Conservation (phyloP, 2,329 filamentous ascomycete species). For the Cladosporium oxysporum region DNA sequence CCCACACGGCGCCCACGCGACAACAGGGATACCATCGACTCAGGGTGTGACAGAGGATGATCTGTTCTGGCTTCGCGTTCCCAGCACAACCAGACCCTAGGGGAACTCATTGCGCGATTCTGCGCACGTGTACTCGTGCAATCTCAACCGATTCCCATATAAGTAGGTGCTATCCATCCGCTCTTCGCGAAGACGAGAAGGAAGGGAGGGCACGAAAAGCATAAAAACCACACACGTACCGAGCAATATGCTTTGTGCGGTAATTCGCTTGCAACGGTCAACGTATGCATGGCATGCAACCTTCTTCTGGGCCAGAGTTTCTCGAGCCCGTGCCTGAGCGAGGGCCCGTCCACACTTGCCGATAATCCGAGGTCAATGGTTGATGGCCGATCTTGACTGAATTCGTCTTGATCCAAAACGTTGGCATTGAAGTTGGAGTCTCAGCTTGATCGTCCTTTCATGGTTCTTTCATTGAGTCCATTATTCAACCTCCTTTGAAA, state of each 20-base stretch:
- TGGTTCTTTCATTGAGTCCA: not conserved
- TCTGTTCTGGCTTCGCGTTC: not conserved
- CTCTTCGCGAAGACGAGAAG: not conserved
- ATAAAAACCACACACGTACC: not conserved
- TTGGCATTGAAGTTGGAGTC: not conserved
- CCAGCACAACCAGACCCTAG: not conserved
- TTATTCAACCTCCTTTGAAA: not conserved
- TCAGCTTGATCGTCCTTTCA: not conserved
- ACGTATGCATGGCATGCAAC: not conserved
- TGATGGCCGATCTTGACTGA: not conserved
- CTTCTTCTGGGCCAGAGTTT: not conserved
- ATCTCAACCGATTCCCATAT: conserved; percentile 1
- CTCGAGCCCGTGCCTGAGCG: not conserved
- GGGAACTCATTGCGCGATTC: conserved; percentile 1
- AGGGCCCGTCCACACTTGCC: not conserved
- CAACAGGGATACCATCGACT: conserved; percentile 16
- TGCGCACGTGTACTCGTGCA: conserved; percentile 1
- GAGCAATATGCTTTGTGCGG: not conserved
- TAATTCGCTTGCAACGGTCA: not conserved
- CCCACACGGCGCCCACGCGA: conserved; percentile 17
- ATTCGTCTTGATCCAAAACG: not conserved
- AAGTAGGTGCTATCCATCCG: not conserved
- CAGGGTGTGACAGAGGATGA: not conserved
- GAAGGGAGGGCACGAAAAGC: not conserved
- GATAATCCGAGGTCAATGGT: not conserved